Evolutionary conservation across 192 early-diverging fungal species (phyloP).

Genomic region (Backusella luteola): DNA sequence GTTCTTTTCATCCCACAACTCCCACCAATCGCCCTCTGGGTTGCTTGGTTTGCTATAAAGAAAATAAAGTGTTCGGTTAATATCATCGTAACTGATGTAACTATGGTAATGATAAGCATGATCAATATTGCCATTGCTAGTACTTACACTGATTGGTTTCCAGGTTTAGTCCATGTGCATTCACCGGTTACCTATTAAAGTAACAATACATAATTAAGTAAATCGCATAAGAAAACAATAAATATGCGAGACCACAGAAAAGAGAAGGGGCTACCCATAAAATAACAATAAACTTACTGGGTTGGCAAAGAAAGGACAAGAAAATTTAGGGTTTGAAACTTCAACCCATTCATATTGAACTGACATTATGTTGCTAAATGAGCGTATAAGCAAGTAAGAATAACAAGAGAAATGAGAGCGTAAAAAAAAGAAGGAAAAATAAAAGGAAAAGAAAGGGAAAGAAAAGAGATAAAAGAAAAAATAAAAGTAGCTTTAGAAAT

Average conservation of each 20-base stretch:
- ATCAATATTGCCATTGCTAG: neutral
- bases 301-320: constrained; percentile 65
- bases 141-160: constrained; percentile 64
- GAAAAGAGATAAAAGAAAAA: neutral
- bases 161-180: constrained; percentile 69
- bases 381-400: neutral
- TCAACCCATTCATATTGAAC: constrained; percentile 58
- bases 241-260: neutral
- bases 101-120: neutral
- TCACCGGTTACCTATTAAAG: constrained; percentile 73
- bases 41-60: constrained; percentile 62
- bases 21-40: constrained; percentile 93
- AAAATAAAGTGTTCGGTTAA: constrained; percentile 7
- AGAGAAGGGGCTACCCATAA: neutral
- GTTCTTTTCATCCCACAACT: constrained; percentile 84
- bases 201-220: neutral
- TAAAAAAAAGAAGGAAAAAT: neutral
- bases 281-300: constrained; percentile 41
- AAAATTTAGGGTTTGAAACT: constrained; percentile 66
- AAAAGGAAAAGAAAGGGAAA: neutral
- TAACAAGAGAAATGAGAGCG: neutral
- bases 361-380: constrained; percentile 16
- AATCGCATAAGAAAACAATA: constrained; percentile 1
- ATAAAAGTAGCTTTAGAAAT: neutral
- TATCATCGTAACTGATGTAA: neutral